Evolutionary conservation across 768 basidiomycete species (phyloP), one percentile per base, ranked within the genome.

Genomic region (Pleurotus tuoliensis): DNA sequence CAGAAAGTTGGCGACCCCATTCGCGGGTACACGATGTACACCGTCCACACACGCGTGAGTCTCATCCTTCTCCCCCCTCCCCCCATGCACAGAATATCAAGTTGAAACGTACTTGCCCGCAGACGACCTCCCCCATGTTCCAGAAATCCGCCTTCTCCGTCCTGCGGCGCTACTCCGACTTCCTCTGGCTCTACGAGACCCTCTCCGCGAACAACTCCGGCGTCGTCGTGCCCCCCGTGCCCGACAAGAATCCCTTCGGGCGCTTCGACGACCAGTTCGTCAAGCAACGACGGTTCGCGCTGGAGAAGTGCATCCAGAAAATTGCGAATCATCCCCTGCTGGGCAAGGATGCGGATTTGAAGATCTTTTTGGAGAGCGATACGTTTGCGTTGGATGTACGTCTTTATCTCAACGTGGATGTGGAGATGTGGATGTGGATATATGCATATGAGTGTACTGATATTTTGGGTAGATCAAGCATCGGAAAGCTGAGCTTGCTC

Each of bases 1-100:
- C 94, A 98, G 62, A 92, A 90, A 63, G 90, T 98, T 44, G 97
- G 97, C n/a, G 93, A 95, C 65, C 92, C 94, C 1, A 92, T 98
- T 47, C 87, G 92, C 56, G 84, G 87, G 13, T 97, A 93, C 67
- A 97, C 91, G 9, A 94, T 98, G 75, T 99, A 98, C 69, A 99
- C 97, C 1, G 93, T 99, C 1, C 88, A 92, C 58, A 97, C 95
- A 12, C 77, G 83, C 61, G 92, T 92, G 67, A 52, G 83, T 66
- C 38, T 7, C 27, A 6, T n/a, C 18, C 55, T 38, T 49, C 5
- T 34, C 18, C 40, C n/a, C 37, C 27, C n/a, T n/a, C 50, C 16
- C 9, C 44, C 39, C 30, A 43, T 27, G 52, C 22, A 4, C 30
- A 11, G 30, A 34, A 34, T 4, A 34, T 4, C 11, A 34, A 34